A percentile compares a stretch with the other conserved stretches of the same genome.
Conservation (phyloP, 495 filamentous ascomycete genomes). For the Lepraria neglecta region DNA sequence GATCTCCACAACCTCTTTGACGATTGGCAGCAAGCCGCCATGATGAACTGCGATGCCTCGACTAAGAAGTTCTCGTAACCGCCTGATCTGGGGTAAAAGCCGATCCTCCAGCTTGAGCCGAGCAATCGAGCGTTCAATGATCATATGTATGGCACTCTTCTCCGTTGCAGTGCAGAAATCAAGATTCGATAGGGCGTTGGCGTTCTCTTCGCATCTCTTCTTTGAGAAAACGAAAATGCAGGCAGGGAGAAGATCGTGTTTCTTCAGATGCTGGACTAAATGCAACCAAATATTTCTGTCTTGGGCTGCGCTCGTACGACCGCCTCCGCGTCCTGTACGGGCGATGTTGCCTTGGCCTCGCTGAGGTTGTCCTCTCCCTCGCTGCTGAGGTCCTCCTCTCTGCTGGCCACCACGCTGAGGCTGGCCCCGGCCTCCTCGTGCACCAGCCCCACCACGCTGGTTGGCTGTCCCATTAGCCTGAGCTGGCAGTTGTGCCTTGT, state of each 20-base stretch:
- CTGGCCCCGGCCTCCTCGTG: conserved; percentile 48
- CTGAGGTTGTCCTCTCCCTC: conserved; percentile 48
- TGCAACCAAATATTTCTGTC: conserved; percentile 97
- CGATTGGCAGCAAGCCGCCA: conserved; percentile 89
- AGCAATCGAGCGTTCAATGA: conserved; percentile 90
- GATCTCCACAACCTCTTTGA: conserved; percentile 97
- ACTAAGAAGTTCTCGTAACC: conserved; percentile 75
- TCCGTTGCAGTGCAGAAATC: conserved; percentile 89
- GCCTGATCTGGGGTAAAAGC: conserved; percentile 78
- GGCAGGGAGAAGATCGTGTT: conserved; percentile 76
- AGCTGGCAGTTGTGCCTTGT: conserved; percentile 59
- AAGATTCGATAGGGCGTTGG: conserved; percentile 86
- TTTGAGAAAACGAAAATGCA: conserved; percentile 99
- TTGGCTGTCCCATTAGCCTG: conserved; percentile 42
- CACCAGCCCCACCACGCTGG: conserved; percentile 32
- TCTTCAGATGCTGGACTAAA: conserved; percentile 81
- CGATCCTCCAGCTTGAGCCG: conserved; percentile 88
- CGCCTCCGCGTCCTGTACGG: conserved; percentile 74
- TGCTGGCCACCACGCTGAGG: conserved; percentile 41
- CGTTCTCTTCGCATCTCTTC: conserved; percentile 93
- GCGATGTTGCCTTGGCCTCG: conserved; percentile 81
- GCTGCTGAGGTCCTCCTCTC: conserved; percentile 46
- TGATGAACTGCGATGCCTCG: conserved; percentile 95
- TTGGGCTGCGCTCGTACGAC: conserved; percentile 78
- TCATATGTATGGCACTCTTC: conserved; percentile 96